Evolutionary conservation across 176 grass and related monocot species (phyloP), one percentile per base, ranked within the genome.

Genomic region (Oryza glaberrima): DNA sequence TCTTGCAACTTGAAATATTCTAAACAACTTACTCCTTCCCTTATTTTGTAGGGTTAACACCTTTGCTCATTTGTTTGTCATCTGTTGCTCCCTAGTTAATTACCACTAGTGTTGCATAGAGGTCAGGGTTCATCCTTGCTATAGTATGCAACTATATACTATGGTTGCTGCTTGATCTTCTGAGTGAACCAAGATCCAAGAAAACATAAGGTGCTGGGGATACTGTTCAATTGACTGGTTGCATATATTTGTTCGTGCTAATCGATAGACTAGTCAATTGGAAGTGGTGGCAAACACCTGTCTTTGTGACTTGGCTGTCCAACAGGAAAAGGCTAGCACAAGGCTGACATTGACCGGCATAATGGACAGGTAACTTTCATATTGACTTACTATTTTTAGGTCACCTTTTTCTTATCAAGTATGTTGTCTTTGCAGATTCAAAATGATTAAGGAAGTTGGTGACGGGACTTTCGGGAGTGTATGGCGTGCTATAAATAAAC

Each of bases 401-500:
- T 25, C 70, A 51, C 28, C 13, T 75, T 75, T 86, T 28, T 80
- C 73, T 92, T 49, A 79, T 6, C 65, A 30, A 19, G 65, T 44
- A 25, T 38, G 2, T 79, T 70, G 8, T 11, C 32, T 85, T 68
- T 68, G 45, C 78, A 99, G 96, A 84, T 99, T 96, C 78, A 99
- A 99, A 91, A 76, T 99, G 86, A 99, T 99, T 81, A 99, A 99
- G 84, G 91, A 99, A 92, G 96, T 99, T 87, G 96, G 96, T 77
- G 96, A 99, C 88, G 96, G 96, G 73, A 99, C 96, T 73, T 99
- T 99, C 34, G 96, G 96, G 75, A 98, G 83, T 81, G 96, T 98
- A 81, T 98, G 93, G 93, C 96, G 96, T 89, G 96, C 96, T 72
- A 94, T 99, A 90, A 99, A 96, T 94, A 99, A 99, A 84, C 93